phyloP scores from a whole-genome alignment of 441 rosid species.

The Populus hybrid region DNA sequence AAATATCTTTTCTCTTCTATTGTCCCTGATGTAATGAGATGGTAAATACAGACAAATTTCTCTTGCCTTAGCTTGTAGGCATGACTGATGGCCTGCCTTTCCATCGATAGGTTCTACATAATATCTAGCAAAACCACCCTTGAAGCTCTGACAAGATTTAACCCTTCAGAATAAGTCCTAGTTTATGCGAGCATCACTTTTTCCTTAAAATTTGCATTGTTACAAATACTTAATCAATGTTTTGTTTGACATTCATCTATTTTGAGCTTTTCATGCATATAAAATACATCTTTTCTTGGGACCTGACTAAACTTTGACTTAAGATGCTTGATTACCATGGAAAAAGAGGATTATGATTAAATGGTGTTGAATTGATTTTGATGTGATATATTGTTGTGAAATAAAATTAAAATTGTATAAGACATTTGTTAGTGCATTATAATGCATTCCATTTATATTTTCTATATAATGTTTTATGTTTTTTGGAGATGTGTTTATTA shows the following conservation, averaged over 20 bases:
- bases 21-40: constrained; percentile 48
- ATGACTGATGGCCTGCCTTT: constrained; percentile 73
- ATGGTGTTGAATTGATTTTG: no score
- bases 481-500: no score
- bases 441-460: no score
- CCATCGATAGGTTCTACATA: constrained; percentile 70
- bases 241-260: no score
- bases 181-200: constrained; percentile 68
- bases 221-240: constrained; percentile 16
- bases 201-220: constrained; percentile 40
- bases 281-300: constrained; percentile 38
- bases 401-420: no score
- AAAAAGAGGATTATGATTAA: no score
- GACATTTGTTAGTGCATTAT: no score
- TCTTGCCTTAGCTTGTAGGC: constrained; percentile 72
- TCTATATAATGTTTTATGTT: no score
- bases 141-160: constrained; percentile 70
- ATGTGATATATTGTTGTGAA: no score
- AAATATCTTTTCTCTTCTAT: constrained; percentile 47
- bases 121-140: constrained; percentile 68
- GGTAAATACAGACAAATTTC: constrained; percentile 48
- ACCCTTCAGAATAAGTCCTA: constrained; percentile 71
- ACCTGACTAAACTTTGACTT: constrained; percentile 36
- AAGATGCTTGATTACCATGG: constrained; percentile 43
- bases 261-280: background rate